A percentile compares a stretch with the other conserved stretches of the same genome.
Conservation (phyloP, 2,329 filamentous ascomycete genomes). For the Xylariaceae sp. region DNA sequence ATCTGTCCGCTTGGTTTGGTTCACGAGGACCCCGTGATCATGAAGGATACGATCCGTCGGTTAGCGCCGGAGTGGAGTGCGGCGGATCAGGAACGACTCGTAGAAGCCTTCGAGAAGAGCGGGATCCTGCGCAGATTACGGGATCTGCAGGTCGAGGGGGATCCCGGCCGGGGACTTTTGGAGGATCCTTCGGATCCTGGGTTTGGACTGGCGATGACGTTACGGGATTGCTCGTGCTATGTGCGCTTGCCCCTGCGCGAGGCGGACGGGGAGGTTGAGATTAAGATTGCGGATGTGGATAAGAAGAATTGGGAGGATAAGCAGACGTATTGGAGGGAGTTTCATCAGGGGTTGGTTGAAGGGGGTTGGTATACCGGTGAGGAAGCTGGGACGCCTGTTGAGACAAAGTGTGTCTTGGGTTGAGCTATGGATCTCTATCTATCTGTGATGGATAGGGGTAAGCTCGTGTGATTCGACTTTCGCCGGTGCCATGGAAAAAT, state of each 20-base stretch:
- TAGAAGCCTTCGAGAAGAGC: constrained; percentile 36
- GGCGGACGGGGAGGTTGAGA: constrained; percentile 37
- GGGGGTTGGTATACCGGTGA: constrained; percentile 60
- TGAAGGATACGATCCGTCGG: constrained; percentile 40
- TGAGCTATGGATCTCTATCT: constrained; percentile 8
- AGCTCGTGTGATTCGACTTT: no score
- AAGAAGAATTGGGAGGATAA: constrained; percentile 66
- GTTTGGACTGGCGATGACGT: constrained; percentile 69
- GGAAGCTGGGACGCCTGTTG: constrained; percentile 21
- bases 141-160: constrained; percentile 35
- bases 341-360: constrained; percentile 58
- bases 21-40: constrained; percentile 42
- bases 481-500: not conserved
- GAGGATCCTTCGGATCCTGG: constrained; percentile 37
- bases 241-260: constrained; percentile 48
- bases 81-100: constrained; percentile 32
- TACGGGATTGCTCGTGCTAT: constrained; percentile 74
- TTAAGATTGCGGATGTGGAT: constrained; percentile 70
- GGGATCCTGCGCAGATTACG: constrained; percentile 36
- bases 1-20: constrained; percentile 64
- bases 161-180: constrained; percentile 41
- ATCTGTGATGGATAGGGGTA: not conserved
- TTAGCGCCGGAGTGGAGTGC: constrained; percentile 34
- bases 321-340: constrained; percentile 60
- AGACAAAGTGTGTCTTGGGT: constrained; percentile 29